Conservation (phyloP, 345 rosid species). For the Diplotaxis tenuifolia region DNA sequence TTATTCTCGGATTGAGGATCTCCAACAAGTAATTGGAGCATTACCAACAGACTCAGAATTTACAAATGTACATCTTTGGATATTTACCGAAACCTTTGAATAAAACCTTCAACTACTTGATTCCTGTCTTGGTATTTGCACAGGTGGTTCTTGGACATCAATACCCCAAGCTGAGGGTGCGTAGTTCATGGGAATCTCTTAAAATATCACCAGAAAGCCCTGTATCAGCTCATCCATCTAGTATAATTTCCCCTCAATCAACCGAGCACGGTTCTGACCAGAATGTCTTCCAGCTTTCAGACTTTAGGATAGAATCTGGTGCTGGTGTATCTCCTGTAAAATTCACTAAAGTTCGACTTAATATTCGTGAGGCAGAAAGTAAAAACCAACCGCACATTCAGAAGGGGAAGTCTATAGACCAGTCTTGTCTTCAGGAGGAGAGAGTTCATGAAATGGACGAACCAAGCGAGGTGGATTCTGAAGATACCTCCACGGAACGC, state of each 20-base stretch:
- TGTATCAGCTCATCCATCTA: constrained; percentile 41
- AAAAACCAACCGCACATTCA: constrained; percentile 19
- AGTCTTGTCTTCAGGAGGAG: constrained; percentile 32
- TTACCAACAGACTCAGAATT: constrained; percentile 43
- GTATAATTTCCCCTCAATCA: constrained; percentile 52
- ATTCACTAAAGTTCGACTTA: constrained; percentile 26
- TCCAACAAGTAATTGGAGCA: constrained; percentile 42
- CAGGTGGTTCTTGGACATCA: constrained; percentile 54
- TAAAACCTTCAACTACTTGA: constrained; percentile 7
- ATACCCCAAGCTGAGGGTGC: constrained; percentile 71
- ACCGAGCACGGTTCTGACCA: constrained; percentile 59
- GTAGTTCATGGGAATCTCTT: constrained; percentile 60
- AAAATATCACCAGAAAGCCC: constrained; percentile 43
- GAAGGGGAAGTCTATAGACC: constrained; percentile 42
- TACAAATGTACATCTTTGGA: neutral
- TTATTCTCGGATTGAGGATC: constrained; percentile 59
- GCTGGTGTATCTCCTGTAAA: constrained; percentile 31
- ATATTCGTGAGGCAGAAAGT: constrained; percentile 28
- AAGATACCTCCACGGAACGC: constrained; percentile 55
- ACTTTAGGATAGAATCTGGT: constrained; percentile 45
- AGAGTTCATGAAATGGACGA: constrained; percentile 39
- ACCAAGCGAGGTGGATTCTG: constrained; percentile 46
- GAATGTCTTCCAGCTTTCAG: constrained; percentile 51
- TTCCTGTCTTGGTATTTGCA: constrained; percentile 21
- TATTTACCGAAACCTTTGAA: neutral